These are phyloP conservation scores for Seminavis robusta DNA, from an alignment of 108 stramenopile species.

Conservation along the genomic window DNA sequence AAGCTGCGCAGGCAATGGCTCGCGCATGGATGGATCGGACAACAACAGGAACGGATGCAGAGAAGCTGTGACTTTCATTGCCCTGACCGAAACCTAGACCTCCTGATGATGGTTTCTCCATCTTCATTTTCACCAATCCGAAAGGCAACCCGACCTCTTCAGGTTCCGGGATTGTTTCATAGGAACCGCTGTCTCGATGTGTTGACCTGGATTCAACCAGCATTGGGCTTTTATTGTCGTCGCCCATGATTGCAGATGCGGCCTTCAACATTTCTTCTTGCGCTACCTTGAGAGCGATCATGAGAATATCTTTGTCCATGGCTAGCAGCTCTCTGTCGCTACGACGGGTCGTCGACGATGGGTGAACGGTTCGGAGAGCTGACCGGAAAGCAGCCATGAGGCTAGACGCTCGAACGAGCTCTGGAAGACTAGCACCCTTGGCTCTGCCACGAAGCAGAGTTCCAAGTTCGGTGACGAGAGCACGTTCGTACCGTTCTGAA, in stretches of 20 bases:
- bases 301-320: slow-evolving; percentile 85
- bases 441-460: slow-evolving; percentile 69
- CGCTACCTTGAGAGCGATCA: slow-evolving; percentile 81
- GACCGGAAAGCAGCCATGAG: slow-evolving; percentile 84
- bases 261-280: slow-evolving; percentile 88
- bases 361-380: slow-evolving; percentile 84
- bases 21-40: slow-evolving; percentile 85
- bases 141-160: slow-evolving; percentile 82
- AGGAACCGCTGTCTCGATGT: not conserved
- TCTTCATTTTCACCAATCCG: slow-evolving; percentile 68
- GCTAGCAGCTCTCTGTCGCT: slow-evolving; percentile 78
- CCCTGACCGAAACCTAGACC: slow-evolving; percentile 23
- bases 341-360: slow-evolving; percentile 77
- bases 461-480: slow-evolving; percentile 78
- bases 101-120: slow-evolving; percentile 27
- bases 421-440: slow-evolving; percentile 60
- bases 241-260: slow-evolving; percentile 63
- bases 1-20: slow-evolving; percentile 75
- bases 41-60: slow-evolving; percentile 74
- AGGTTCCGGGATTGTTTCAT: slow-evolving; percentile 54
- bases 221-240: slow-evolving; percentile 74
- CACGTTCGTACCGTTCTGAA: slow-evolving; percentile 80
- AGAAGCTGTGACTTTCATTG: slow-evolving; percentile 74
- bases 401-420: slow-evolving; percentile 74
- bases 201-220: slow-evolving; percentile 23